These are phyloP conservation scores for Penicillium sp. DNA, from an alignment of 2,329 filamentous ascomycete genomes.

Conservation along the genomic window DNA sequence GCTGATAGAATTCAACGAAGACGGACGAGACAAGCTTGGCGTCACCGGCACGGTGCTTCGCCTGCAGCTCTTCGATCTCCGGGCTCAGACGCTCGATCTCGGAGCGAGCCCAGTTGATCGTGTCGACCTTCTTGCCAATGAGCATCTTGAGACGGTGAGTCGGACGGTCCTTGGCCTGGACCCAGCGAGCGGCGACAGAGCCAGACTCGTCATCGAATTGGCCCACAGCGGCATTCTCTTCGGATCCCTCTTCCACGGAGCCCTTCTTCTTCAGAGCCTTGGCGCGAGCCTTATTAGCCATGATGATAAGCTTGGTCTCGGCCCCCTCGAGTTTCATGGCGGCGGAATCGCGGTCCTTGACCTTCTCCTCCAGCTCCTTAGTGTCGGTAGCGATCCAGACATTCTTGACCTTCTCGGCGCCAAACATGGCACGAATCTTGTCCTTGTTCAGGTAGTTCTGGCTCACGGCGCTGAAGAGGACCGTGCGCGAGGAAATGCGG, in stretches of 20 bases:
- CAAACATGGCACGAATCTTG: conserved; percentile 80
- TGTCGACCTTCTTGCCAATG: conserved; percentile 88
- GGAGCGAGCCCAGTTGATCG: conserved; percentile 83
- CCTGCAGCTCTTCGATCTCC: conserved; percentile 70
- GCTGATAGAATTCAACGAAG: conserved; percentile 86
- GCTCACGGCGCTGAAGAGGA: conserved; percentile 87
- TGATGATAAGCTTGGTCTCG: conserved; percentile 82
- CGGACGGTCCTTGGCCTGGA: conserved; percentile 73
- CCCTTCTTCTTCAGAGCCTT: conserved; percentile 67
- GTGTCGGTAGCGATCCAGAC: conserved; percentile 84
- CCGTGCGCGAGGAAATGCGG: conserved; percentile 85
- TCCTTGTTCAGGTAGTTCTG: conserved; percentile 74
- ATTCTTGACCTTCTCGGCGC: conserved; percentile 73
- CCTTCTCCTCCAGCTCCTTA: conserved; percentile 76
- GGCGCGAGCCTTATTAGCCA: conserved; percentile 72
- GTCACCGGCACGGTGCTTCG: conserved; percentile 67
- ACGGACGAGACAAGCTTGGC: conserved; percentile 73
- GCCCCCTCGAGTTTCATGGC: conserved; percentile 83
- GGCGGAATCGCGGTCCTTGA: conserved; percentile 78
- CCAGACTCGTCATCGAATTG: conserved; percentile 69
- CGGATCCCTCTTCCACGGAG: conserved; percentile 40
- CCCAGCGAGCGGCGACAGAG: conserved; percentile 73
- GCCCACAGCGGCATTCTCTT: conserved; percentile 48
- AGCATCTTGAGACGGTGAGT: conserved; percentile 73
- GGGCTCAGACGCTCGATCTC: conserved; percentile 78